A percentile compares a stretch with the other conserved stretches of the same genome.
phyloP scores from a whole-genome alignment of 2,329 filamentous ascomycete genomes.

The Aureobasidium pullulans region DNA sequence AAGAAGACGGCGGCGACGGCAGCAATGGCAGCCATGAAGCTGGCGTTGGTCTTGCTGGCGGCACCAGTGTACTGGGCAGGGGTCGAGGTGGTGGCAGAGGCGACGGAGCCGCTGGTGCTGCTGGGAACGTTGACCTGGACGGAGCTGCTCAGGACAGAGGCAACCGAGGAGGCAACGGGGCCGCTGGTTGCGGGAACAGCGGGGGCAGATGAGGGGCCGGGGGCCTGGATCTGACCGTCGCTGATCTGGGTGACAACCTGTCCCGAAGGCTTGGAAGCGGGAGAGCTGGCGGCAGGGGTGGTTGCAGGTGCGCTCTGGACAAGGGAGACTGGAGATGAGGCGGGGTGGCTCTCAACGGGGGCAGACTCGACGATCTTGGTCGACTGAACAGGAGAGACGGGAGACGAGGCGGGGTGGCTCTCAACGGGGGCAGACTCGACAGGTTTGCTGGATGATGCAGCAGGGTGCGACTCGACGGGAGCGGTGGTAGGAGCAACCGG shows the following conservation, averaged over 20 bases:
- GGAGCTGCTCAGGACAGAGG: neutral
- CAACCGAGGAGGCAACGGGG: neutral
- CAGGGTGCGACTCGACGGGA: neutral
- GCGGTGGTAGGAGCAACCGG: neutral
- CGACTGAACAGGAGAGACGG: neutral
- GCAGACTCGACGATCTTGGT: neutral
- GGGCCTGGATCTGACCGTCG: slow-evolving; percentile 14
- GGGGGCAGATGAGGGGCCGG: neutral
- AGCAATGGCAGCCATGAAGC: slow-evolving; percentile 31
- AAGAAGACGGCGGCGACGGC: slow-evolving; percentile 33
- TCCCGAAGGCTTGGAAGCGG: neutral
- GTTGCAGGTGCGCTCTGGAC: neutral
- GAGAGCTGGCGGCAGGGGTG: neutral
- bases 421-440: neutral
- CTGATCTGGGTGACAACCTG: slow-evolving; percentile 9
- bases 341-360: no score
- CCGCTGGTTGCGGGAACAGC: neutral
- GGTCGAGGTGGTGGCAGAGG: slow-evolving; percentile 13
- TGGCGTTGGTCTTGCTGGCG: slow-evolving; percentile 30
- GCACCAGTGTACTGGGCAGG: slow-evolving; percentile 28
- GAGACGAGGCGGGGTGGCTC: neutral
- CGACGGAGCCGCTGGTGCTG: neutral
- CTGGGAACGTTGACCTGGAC: neutral
- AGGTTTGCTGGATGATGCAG: neutral
- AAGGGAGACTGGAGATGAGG: no score